Percentiles rank a stretch among this genome's conserved stretches.
Conservation (phyloP, 169 alveolate species). For the Cyclospora cayetanensis region DNA sequence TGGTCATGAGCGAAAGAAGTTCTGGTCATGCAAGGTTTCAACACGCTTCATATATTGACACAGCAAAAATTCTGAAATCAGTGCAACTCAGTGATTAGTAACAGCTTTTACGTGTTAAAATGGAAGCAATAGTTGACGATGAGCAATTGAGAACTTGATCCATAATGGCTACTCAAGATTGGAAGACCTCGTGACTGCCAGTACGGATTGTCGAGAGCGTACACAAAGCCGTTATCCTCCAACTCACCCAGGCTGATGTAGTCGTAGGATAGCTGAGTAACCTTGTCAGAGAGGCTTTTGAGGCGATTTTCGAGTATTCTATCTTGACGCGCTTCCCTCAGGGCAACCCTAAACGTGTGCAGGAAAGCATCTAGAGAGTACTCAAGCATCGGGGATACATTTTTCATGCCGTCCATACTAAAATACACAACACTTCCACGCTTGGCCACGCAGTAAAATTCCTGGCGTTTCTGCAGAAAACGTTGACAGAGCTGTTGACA, state of each 20-base stretch:
- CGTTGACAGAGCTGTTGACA: too few relatives aligned
- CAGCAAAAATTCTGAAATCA: too few relatives aligned
- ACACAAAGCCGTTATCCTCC: neutral
- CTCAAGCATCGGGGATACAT: slow-evolving; percentile 94
- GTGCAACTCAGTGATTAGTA: too few relatives aligned
- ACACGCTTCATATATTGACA: too few relatives aligned
- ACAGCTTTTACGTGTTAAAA: too few relatives aligned
- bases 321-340: slow-evolving; percentile 92
- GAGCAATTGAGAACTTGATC: too few relatives aligned
- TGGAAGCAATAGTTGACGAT: too few relatives aligned
- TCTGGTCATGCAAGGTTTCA: too few relatives aligned
- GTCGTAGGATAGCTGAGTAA: slow-evolving; percentile 92
- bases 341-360: slow-evolving; percentile 89
- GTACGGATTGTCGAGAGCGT: too few relatives aligned
- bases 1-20: too few relatives aligned
- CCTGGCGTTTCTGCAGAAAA: slow-evolving; percentile 63
- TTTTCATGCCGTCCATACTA: slow-evolving; percentile 92
- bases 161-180: too few relatives aligned
- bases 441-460: slow-evolving; percentile 77
- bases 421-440: slow-evolving; percentile 86
- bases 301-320: slow-evolving; percentile 90
- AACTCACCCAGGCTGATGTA: slow-evolving; percentile 90
- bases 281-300: slow-evolving; percentile 90
- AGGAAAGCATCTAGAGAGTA: slow-evolving; percentile 92
- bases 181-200: too few relatives aligned